Percentiles rank a stretch among this genome's conserved stretches.
These are phyloP conservation scores for Triticum dicoccoides DNA, from an alignment of 176 grass and related monocot genomes.

Conservation along the genomic window DNA sequence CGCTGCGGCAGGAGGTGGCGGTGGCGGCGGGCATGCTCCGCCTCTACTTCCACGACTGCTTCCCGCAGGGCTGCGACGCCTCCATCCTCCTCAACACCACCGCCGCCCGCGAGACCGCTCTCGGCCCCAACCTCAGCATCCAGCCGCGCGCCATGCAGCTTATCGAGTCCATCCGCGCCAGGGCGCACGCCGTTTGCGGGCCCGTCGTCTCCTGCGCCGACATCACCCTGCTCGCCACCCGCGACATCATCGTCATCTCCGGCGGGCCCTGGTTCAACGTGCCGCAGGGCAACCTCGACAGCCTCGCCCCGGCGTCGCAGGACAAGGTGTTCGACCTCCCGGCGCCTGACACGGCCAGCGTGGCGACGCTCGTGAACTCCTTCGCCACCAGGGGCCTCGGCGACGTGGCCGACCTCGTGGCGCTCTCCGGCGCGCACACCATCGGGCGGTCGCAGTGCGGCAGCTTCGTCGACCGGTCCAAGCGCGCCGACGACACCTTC, in stretches of 20 bases:
- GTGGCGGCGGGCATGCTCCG: slow-evolving; percentile 20
- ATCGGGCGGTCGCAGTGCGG: slow-evolving; percentile 54
- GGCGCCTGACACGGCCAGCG: background rate
- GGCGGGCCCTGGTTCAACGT: slow-evolving; percentile 1
- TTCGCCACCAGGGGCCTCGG: slow-evolving; percentile 14
- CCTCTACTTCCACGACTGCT: slow-evolving; percentile 22
- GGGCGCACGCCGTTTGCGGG: slow-evolving; percentile 1
- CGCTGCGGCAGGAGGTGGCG: background rate
- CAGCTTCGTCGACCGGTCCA: slow-evolving; percentile 11
- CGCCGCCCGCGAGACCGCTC: background rate
- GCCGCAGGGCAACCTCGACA: slow-evolving; percentile 11
- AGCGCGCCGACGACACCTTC: slow-evolving; percentile 37
- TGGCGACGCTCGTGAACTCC: background rate
- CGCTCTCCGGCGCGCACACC: slow-evolving; percentile 82
- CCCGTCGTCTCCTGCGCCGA: background rate
- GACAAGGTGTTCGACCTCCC: slow-evolving; percentile 6
- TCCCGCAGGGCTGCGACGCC: slow-evolving; percentile 41
- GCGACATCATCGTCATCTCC: background rate
- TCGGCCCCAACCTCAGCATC: slow-evolving; percentile 30
- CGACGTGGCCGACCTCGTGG: slow-evolving; percentile 32
- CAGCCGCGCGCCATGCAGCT: slow-evolving; percentile 31
- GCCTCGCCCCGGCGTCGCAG: background rate
- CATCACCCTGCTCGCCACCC: background rate
- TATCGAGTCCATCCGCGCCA: slow-evolving; percentile 40
- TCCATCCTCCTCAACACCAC: slow-evolving; percentile 33